Conservation (phyloP, 495 filamentous ascomycete genomes). For the Neurospora sublineolata region DNA sequence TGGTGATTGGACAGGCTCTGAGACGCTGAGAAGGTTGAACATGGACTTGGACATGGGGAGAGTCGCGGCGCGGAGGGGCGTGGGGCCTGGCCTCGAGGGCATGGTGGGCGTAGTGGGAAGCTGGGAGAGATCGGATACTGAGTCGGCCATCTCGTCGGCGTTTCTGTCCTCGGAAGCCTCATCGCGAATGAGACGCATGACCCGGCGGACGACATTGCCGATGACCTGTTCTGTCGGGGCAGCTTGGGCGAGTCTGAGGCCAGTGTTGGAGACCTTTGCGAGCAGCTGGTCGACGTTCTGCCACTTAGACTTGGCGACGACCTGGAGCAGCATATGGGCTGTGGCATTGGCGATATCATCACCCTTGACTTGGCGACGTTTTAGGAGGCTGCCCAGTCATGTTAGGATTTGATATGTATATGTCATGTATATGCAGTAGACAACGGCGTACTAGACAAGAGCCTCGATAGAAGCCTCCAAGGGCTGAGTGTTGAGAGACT, state of each 20-base stretch:
- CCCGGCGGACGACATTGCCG: conserved; percentile 83
- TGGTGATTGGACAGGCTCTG: conserved; percentile 10
- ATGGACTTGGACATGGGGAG: conserved; percentile 55
- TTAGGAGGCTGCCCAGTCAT: conserved; percentile 53
- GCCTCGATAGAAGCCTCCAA: conserved; percentile 73
- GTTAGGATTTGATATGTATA: background rate
- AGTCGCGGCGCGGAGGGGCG: conserved; percentile 36
- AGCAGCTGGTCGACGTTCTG: conserved; percentile 66
- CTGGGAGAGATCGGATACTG: conserved; percentile 20
- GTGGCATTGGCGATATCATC: conserved; percentile 85
- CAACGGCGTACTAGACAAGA: conserved; percentile 57
- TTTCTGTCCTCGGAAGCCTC: conserved; percentile 75
- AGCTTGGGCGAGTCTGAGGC: conserved; percentile 60
- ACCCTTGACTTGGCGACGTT: conserved; percentile 77
- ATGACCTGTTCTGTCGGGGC: conserved; percentile 84
- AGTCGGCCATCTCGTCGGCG: conserved; percentile 43
- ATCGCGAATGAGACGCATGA: conserved; percentile 82
- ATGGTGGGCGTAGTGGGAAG: conserved; percentile 14
- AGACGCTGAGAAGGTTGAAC: conserved; percentile 61
- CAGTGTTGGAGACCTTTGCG: conserved; percentile 61
- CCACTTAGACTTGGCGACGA: conserved; percentile 64
- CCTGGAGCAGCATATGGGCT: conserved; percentile 69
- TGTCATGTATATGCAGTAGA: background rate
- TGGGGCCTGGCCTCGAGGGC: conserved; percentile 27
- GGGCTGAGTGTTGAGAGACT: conserved; percentile 56